phyloP scores from a whole-genome alignment of 2,329 filamentous ascomycete species.

The Cladosporium sp. region DNA sequence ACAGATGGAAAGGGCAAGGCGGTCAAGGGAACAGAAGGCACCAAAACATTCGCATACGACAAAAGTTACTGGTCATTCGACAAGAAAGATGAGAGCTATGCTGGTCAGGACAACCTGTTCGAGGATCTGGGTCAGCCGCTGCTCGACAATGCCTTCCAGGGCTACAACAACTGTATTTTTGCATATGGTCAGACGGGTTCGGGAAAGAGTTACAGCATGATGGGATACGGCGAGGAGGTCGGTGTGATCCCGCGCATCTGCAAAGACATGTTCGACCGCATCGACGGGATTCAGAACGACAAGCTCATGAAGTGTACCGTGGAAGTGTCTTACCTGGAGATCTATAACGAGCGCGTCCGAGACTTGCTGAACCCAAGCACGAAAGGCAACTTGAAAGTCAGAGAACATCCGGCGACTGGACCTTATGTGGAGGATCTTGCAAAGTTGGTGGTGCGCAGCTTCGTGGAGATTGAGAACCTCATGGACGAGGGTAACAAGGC shows the following conservation, averaged over 20 bases:
- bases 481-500: constrained; percentile 99
- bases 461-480: constrained; percentile 91
- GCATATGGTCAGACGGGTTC: constrained; percentile 98
- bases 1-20: constrained; percentile 63
- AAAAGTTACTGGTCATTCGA: constrained; percentile 98
- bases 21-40: constrained; percentile 63
- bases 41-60: constrained; percentile 93
- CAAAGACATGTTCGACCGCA: constrained; percentile 94
- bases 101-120: constrained; percentile 86
- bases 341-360: constrained; percentile 96
- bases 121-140: constrained; percentile 84
- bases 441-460: constrained; percentile 89
- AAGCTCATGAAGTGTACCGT: constrained; percentile 83
- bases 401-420: constrained; percentile 95
- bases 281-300: constrained; percentile 67
- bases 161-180: constrained; percentile 99
- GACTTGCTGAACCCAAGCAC: constrained; percentile 93
- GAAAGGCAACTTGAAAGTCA: constrained; percentile 93
- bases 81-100: constrained; percentile 76
- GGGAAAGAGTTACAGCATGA: constrained; percentile 99
- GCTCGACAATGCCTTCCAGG: constrained; percentile 95
- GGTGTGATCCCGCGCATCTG: constrained; percentile 97
- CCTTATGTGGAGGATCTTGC: constrained; percentile 98
- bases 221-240: constrained; percentile 95
- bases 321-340: constrained; percentile 97